Evolutionary conservation across 1,284 basidiomycete genomes (phyloP).

Genomic region (Irpex sp.): DNA sequence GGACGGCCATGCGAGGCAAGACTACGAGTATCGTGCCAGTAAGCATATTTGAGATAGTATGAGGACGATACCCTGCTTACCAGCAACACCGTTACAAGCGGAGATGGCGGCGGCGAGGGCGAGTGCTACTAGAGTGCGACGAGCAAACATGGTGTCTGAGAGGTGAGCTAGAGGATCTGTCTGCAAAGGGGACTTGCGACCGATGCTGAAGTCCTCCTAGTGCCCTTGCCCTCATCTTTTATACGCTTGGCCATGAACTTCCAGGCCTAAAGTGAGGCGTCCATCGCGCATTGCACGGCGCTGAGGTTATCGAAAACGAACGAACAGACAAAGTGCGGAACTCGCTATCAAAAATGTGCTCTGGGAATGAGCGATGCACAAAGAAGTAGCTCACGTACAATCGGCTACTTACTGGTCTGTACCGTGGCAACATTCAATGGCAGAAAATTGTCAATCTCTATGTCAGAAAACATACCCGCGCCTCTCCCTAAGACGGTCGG

Average conservation of each 20-base stretch:
- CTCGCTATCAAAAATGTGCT: no score
- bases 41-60: neutral
- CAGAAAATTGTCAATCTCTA: no score
- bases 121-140: neutral
- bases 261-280: neutral
- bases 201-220: neutral
- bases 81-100: neutral
- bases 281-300: no score
- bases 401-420: neutral
- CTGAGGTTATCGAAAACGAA: no score
- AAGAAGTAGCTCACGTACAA: neutral
- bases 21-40: neutral
- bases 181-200: neutral
- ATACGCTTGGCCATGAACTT: neutral
- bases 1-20: neutral
- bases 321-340: no score
- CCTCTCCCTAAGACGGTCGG: neutral
- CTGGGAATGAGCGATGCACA: no score
- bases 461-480: neutral
- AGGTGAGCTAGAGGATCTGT: neutral
- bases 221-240: neutral
- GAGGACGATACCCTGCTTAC: neutral
- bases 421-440: no score
- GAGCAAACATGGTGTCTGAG: constrained; percentile 8
- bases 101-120: neutral